phyloP scores from a whole-genome alignment of 495 filamentous ascomycete species.

The Aspergillus bertholletiae region DNA sequence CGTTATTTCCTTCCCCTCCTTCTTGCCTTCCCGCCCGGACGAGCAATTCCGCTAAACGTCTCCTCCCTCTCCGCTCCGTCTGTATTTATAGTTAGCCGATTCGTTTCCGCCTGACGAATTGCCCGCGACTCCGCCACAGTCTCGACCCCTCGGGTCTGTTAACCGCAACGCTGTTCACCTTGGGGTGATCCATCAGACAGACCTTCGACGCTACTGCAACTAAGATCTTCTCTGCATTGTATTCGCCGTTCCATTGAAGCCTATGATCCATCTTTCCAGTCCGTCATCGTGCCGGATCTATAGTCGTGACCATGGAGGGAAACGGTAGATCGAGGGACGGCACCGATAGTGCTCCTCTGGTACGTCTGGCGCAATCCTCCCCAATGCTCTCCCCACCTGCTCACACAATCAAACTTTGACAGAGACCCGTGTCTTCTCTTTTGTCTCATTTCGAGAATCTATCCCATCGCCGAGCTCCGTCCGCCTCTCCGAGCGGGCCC shows the following conservation, averaged over 20 bases:
- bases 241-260: conserved; percentile 4
- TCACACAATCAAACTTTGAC: conserved; percentile 15
- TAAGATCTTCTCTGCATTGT: neutral
- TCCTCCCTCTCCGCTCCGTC: neutral
- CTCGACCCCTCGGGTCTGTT: neutral
- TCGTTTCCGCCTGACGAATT: neutral
- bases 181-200: neutral
- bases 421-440: conserved; percentile 84
- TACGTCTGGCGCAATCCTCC: conserved; percentile 29
- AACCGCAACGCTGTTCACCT: neutral
- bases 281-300: conserved; percentile 22
- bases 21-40: neutral
- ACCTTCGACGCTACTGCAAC: neutral
- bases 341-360: conserved; percentile 45
- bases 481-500: conserved; percentile 25
- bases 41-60: neutral
- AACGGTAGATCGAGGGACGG: conserved; percentile 32
- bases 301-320: conserved; percentile 39
- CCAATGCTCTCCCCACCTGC: neutral
- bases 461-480: conserved; percentile 47
- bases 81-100: neutral
- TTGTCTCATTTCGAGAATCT: conserved; percentile 91
- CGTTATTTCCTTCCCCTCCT: neutral
- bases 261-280: conserved; percentile 30
- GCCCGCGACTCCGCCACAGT: conserved; percentile 1